Evolutionary conservation across 352 stramenopile species (phyloP).

Genomic region (Phytophthora syringae): DNA sequence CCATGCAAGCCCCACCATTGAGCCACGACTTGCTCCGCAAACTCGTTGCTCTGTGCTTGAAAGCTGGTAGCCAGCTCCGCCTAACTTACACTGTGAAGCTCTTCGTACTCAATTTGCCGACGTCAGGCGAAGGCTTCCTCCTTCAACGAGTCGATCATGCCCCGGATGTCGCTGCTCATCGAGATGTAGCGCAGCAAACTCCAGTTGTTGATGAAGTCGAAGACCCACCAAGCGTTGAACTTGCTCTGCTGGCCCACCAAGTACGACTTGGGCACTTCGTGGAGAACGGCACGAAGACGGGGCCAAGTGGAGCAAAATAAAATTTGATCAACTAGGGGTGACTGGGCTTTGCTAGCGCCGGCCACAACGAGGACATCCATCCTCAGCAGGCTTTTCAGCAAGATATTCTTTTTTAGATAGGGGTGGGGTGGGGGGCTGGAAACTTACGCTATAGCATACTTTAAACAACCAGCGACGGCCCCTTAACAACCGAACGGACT

Average conservation of each 20-base stretch:
- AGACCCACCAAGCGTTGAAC: conserved; percentile 85
- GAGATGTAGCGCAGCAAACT: conserved; percentile 76
- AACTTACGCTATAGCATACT: too few species aligned
- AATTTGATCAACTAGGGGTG: too few species aligned
- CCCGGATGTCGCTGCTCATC: conserved; percentile 66
- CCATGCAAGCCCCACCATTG: conserved; percentile 74
- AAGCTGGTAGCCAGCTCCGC: conserved; percentile 33
- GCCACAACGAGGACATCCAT: too few species aligned
- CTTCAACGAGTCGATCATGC: conserved; percentile 47
- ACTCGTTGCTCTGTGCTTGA: conserved; percentile 57
- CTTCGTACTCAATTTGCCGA: conserved; percentile 21
- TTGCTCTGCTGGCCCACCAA: conserved; percentile 69
- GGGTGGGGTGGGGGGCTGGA: too few species aligned
- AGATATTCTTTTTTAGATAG: too few species aligned
- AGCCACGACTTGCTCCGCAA: conserved; percentile 58
- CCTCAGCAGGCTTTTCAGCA: too few species aligned
- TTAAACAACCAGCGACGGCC: too few species aligned
- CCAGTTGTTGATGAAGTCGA: conserved; percentile 91
- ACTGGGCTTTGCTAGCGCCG: too few species aligned
- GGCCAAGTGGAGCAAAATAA: conserved; percentile 69
- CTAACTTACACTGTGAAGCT: neutral
- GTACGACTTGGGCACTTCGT: conserved; percentile 59
- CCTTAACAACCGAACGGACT: too few species aligned
- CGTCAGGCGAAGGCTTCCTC: conserved; percentile 42
- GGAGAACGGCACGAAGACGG: conserved; percentile 80